Conservation (phyloP, 371 early-diverging fungal genomes). For the Mucor velutinosus region DNA sequence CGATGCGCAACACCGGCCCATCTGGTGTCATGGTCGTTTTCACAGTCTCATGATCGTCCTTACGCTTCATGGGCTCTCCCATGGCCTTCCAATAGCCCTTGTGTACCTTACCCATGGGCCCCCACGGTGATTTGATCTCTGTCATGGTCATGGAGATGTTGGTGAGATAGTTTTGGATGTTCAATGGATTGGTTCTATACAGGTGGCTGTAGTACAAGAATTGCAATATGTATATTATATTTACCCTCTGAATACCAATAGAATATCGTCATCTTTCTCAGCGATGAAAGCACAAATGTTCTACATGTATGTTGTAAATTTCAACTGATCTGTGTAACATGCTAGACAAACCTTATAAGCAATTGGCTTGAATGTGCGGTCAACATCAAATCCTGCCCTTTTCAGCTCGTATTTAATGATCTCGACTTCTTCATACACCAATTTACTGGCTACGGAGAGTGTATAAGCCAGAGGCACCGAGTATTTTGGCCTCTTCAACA, state of each 20-base stretch:
- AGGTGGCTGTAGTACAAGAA: neutral
- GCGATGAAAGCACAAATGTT: conserved; percentile 64
- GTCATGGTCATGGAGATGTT: conserved; percentile 54
- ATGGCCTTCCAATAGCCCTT: conserved; percentile 65
- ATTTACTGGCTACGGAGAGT: conserved; percentile 54
- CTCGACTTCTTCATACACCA: conserved; percentile 61
- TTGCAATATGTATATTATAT: neutral
- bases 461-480: conserved; percentile 59
- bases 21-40: neutral
- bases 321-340: conserved; percentile 5
- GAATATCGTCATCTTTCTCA: conserved; percentile 62
- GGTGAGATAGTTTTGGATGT: conserved; percentile 64
- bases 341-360: conserved; percentile 53
- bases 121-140: conserved; percentile 45
- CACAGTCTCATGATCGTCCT: neutral
- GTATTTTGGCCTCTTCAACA: conserved; percentile 40
- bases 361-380: conserved; percentile 55
- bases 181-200: conserved; percentile 59
- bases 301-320: conserved; percentile 19
- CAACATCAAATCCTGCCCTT: conserved; percentile 58
- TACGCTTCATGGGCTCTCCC: conserved; percentile 39
- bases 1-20: conserved; percentile 31
- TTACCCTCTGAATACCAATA: conserved; percentile 62
- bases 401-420: conserved; percentile 59
- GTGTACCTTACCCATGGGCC: conserved; percentile 61